A percentile compares a stretch with the other conserved stretches of the same genome.
These are phyloP conservation scores for Tulasnella sp. DNA, from an alignment of 768 basidiomycete genomes.

Conservation along the genomic window DNA sequence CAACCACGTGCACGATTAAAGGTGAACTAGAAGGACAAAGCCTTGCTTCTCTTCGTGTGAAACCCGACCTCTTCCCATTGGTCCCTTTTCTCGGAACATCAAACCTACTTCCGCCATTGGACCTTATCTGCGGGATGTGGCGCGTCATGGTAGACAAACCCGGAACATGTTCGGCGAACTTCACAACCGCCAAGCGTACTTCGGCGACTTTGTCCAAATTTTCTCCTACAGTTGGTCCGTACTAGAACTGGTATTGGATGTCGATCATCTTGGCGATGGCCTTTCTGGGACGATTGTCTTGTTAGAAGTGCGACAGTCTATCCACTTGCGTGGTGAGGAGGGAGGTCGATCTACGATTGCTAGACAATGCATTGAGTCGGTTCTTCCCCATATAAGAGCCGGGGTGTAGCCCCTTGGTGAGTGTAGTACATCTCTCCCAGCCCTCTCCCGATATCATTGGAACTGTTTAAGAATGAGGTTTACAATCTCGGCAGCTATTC, in stretches of 20 bases:
- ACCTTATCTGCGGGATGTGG: background rate
- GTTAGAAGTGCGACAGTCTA: background rate
- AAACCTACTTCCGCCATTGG: background rate
- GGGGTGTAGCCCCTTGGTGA: background rate
- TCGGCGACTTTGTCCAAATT: background rate
- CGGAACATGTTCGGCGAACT: background rate
- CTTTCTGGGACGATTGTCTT: background rate
- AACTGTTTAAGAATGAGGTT: background rate
- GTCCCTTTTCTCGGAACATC: background rate
- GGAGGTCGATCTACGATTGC: background rate
- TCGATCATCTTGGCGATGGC: background rate
- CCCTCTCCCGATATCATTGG: conserved; percentile 26
- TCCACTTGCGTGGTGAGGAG: background rate
- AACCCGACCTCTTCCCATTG: background rate
- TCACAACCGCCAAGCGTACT: background rate
- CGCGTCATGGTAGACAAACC: background rate
- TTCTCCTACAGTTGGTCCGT: background rate
- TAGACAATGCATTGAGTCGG: background rate
- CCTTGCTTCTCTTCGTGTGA: background rate
- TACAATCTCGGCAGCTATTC: background rate
- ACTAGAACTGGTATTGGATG: background rate
- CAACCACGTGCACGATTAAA: too few relatives aligned
- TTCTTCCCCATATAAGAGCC: background rate
- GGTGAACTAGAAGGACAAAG: background rate
- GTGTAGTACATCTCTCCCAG: conserved; percentile 26